These are phyloP conservation scores for Lepidium africanum DNA, from an alignment of 345 rosid species.

Conservation along the genomic window DNA sequence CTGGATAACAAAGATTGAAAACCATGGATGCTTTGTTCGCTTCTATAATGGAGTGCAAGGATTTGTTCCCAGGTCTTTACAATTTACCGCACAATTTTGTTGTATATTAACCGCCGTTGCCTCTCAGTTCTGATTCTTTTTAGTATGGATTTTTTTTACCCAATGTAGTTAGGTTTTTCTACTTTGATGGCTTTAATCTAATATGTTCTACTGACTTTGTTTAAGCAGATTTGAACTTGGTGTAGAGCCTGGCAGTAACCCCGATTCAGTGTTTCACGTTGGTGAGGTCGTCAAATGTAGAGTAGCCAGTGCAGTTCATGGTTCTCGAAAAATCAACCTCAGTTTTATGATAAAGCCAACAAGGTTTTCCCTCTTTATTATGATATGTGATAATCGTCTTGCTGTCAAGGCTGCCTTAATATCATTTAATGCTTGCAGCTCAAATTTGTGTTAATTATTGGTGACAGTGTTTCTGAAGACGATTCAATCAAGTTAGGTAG, in stretches of 20 bases:
- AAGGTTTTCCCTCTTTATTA: constrained; percentile 43
- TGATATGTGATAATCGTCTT: not conserved
- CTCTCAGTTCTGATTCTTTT: not conserved
- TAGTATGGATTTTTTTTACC: not conserved
- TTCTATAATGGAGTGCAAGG: constrained; percentile 98
- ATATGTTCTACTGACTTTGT: constrained; percentile 16
- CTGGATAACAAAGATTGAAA: constrained; percentile 93
- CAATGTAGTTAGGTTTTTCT: not conserved
- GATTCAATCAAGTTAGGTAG: constrained; percentile 71
- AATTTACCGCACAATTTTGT: constrained; percentile 2
- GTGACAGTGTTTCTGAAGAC: constrained; percentile 65
- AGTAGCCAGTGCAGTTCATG: constrained; percentile 53
- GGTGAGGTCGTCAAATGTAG: constrained; percentile 98
- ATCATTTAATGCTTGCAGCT: not conserved
- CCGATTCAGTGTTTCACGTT: constrained; percentile 61
- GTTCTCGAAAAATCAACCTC: constrained; percentile 69
- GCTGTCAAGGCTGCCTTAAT: constrained; percentile 1
- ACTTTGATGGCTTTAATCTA: constrained; percentile 11
- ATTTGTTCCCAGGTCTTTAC: constrained; percentile 70
- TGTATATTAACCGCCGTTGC: not conserved
- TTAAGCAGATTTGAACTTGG: constrained; percentile 83
- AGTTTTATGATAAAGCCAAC: constrained; percentile 70
- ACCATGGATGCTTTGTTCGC: constrained; percentile 90
- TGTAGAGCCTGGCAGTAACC: constrained; percentile 64
- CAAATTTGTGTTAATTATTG: constrained; percentile 4